phyloP scores from a whole-genome alignment of 2,329 filamentous ascomycete species.

The Sarocladiaceae sp. region DNA sequence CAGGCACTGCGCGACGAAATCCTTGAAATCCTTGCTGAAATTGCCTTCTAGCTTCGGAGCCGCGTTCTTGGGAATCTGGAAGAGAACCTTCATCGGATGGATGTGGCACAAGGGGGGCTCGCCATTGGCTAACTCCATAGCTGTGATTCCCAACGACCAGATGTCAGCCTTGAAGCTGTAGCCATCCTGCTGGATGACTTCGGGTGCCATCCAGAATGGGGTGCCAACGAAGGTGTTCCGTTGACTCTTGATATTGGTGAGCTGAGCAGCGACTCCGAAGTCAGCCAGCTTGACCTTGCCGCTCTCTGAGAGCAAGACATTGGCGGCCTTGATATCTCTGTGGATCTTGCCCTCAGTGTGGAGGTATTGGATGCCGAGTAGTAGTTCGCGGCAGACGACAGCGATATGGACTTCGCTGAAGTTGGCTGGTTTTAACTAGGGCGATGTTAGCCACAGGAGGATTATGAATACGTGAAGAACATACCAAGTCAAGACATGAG shows the following conservation, averaged over 20 bases:
- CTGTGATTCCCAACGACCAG: slow-evolving; percentile 89
- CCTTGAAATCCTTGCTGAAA: slow-evolving; percentile 88
- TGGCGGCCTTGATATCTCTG: slow-evolving; percentile 94
- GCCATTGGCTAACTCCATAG: slow-evolving; percentile 82
- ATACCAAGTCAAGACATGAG: slow-evolving; percentile 88
- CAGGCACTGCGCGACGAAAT: slow-evolving; percentile 86
- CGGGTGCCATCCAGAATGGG: slow-evolving; percentile 95
- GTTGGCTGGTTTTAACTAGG: slow-evolving; percentile 79
- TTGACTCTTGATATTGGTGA: slow-evolving; percentile 97
- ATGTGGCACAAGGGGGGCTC: slow-evolving; percentile 84
- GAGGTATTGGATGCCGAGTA: slow-evolving; percentile 87
- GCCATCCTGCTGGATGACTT: slow-evolving; percentile 83
- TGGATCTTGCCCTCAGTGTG: slow-evolving; percentile 95
- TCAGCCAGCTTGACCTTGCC: slow-evolving; percentile 95
- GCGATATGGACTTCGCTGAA: slow-evolving; percentile 90
- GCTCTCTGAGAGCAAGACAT: slow-evolving; percentile 83
- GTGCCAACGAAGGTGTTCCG: slow-evolving; percentile 97
- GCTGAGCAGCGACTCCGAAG: slow-evolving; percentile 93
- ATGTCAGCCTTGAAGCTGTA: slow-evolving; percentile 89
- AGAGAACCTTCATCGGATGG: slow-evolving; percentile 91
- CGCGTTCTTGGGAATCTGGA: slow-evolving; percentile 84
- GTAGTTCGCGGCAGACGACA: slow-evolving; percentile 87
- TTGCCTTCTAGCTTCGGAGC: slow-evolving; percentile 80
- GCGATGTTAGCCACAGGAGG: slow-evolving; percentile 24
- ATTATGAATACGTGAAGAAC: slow-evolving; percentile 15